Evolutionary conservation across 1,284 basidiomycete species (phyloP), one percentile per base, ranked within the genome.

Genomic region (Pseudozyma hubeiensis): DNA sequence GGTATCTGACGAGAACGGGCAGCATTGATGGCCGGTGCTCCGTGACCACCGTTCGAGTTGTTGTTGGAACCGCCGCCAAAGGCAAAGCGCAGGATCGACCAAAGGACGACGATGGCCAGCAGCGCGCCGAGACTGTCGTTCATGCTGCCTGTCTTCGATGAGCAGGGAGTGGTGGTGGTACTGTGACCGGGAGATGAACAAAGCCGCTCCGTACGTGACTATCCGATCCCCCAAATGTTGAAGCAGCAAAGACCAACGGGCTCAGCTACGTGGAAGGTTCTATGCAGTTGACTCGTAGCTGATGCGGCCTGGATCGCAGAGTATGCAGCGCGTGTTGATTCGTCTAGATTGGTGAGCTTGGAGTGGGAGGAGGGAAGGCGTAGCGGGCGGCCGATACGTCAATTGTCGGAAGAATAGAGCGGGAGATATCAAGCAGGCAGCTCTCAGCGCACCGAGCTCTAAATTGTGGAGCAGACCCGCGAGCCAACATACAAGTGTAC

Each of bases 121-220:
- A 81, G 46, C 7, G 75, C 81, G 0, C 81, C 81, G 13, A 83
- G 63, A n/a, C 75, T 67, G 60, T 83, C 81, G 53, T 83, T 81
- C 81, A 83, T 83, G 13, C 29, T 70, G 53, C n/a, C 5, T 24
- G 10, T 1, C 17, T 9, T 17, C 7, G 7, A 8, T 16, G 37
- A 43, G 35, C 35, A 10, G 14, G 4, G 35, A 37, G 35, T 37
- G 24, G 24, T 24, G 24, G 24, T 24, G 24, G 24, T 24, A 24
- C 24, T 24, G 24, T 24, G 24, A 24, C 24, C 24, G 24, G 24
- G 24, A 24, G 24, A 24, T 24, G 24, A 24, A 24, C 24, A 24
- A 24, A 24, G 24, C 24, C 24, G 24, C 24, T 24, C 24, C 24
- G 24, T 24, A 24, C 24, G 24, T 24, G 24, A 24, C 24, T 24